Evolutionary conservation across 2,329 filamentous ascomycete genomes (phyloP).

Genomic region (Colletotrichum siamense): DNA sequence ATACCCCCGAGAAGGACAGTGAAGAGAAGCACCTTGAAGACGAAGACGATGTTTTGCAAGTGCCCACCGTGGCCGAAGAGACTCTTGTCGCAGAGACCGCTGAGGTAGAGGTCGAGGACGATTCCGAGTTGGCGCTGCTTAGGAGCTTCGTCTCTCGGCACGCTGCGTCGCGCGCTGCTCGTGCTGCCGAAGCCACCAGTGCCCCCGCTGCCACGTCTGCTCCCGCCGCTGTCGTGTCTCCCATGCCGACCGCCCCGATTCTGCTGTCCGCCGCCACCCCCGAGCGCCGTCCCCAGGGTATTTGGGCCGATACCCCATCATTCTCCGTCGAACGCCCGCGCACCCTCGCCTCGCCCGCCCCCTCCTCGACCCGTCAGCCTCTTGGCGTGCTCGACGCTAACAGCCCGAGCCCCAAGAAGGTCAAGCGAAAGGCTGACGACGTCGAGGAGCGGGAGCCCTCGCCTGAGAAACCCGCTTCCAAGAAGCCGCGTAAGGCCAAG

Average conservation of each 20-base stretch:
- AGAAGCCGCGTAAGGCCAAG: conserved; percentile 28
- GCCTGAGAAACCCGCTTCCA: conserved; percentile 16
- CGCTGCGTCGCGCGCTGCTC: conserved; percentile 36
- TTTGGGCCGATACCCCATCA: not conserved
- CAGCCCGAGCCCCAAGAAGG: conserved; percentile 42
- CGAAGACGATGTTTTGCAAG: not conserved
- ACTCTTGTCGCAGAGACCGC: not conserved
- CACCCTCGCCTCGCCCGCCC: not conserved
- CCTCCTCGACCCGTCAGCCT: conserved; percentile 25
- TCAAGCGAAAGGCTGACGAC: conserved; percentile 37
- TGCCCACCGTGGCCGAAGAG: not conserved
- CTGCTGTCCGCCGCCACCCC: not conserved
- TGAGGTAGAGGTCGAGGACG: not conserved
- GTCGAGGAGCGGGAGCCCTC: conserved; percentile 12
- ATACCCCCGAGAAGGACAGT: not conserved
- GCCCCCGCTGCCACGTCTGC: not conserved
- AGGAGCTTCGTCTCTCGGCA: conserved; percentile 10
- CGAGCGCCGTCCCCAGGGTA: conserved; percentile 1
- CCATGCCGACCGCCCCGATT: not conserved
- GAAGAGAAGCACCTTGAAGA: not conserved
- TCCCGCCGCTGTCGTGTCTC: not conserved
- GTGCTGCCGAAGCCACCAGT: conserved; percentile 27
- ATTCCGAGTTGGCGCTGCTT: conserved; percentile 3
- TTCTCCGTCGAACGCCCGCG: not conserved
- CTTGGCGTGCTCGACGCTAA: conserved; percentile 40